Conservation (phyloP, 179 eudicot species). For the Vitellaria paradoxa region DNA sequence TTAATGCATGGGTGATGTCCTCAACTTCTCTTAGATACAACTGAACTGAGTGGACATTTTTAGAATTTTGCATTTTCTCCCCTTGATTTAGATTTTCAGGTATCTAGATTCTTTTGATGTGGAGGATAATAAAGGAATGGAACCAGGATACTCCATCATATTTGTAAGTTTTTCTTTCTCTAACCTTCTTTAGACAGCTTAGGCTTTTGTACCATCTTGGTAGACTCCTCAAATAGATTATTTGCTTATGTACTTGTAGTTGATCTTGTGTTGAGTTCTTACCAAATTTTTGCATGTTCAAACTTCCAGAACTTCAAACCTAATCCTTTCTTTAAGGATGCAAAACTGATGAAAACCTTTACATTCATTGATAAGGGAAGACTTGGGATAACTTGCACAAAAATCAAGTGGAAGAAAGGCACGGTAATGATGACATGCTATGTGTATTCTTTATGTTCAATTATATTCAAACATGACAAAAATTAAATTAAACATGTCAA, state of each 20-base stretch:
- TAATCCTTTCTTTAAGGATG: conserved; percentile 78
- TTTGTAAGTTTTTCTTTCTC: conserved; percentile 49
- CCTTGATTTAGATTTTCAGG: conserved; percentile 54
- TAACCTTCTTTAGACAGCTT: not conserved
- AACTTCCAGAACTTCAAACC: conserved; percentile 63
- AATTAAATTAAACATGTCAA: conserved; percentile 25
- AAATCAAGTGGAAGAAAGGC: conserved; percentile 87
- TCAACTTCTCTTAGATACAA: not conserved
- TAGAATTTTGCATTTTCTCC: not conserved
- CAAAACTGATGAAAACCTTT: conserved; percentile 69
- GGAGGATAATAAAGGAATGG: conserved; percentile 73
- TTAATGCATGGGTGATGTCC: not conserved
- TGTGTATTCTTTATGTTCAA: conserved; percentile 4
- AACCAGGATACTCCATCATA: conserved; percentile 68
- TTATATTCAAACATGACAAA: not conserved
- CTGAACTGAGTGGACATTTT: not conserved
- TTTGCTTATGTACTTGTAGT: not conserved
- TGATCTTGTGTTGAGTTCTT: conserved; percentile 1
- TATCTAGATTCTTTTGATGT: conserved; percentile 70
- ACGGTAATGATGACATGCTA: conserved; percentile 37
- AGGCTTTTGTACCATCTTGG: not conserved
- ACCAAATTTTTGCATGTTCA: conserved; percentile 6
- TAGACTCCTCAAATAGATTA: not conserved
- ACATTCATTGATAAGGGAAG: conserved; percentile 78
- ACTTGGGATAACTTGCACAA: conserved; percentile 65